These are phyloP conservation scores for Sclerotinia glacialis DNA, from an alignment of 2,329 filamentous ascomycete genomes.

Conservation along the genomic window DNA sequence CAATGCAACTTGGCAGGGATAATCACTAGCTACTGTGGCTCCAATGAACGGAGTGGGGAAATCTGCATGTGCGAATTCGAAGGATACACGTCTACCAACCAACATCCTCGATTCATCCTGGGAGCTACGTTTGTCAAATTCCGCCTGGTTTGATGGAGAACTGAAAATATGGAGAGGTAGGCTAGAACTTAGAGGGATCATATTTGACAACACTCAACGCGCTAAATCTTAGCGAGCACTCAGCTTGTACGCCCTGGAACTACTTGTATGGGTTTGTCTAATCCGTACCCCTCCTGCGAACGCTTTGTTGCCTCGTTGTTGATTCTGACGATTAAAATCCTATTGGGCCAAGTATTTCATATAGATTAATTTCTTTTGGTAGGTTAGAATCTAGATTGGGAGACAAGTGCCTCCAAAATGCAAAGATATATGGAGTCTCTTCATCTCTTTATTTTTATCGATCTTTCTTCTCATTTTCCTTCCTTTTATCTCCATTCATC, in stretches of 20 bases:
- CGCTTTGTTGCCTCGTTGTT: background rate
- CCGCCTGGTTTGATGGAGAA: background rate
- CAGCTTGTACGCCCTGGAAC: constrained; percentile 2
- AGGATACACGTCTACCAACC: background rate
- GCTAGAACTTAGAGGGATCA: background rate
- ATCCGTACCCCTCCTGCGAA: background rate
- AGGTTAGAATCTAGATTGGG: background rate
- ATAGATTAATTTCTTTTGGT: background rate
- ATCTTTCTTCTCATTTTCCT: background rate
- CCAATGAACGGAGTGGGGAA: constrained; percentile 7
- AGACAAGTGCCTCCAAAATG: background rate
- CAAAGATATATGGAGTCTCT: background rate
- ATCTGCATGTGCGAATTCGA: background rate
- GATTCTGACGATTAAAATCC: background rate
- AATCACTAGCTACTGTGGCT: background rate
- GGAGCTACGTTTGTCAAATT: background rate
- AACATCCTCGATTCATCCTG: background rate
- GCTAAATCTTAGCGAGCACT: background rate
- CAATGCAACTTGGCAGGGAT: background rate
- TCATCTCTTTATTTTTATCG: background rate
- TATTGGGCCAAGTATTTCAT: constrained; percentile 14
- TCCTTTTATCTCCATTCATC: background rate
- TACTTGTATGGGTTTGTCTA: background rate
- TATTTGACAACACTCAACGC: constrained; percentile 2
- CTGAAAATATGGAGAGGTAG: background rate